phyloP scores from a whole-genome alignment of 371 early-diverging fungal species.

The Lichtheimia corymbifera region DNA sequence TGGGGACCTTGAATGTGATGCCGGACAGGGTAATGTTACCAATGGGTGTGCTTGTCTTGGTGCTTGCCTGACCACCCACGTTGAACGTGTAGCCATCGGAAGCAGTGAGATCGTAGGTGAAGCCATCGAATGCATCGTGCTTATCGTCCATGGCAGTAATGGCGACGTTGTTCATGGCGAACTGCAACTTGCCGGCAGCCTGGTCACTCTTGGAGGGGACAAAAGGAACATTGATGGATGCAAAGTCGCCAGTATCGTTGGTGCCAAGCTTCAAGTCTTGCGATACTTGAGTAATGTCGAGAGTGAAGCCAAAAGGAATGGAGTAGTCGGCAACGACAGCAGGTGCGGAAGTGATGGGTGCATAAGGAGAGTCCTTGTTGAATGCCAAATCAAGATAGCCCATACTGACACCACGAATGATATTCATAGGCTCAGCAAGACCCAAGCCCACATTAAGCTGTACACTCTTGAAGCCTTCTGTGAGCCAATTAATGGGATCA shows the following conservation, averaged over 20 bases:
- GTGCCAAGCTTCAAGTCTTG: slow-evolving; percentile 44
- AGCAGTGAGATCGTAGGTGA: slow-evolving; percentile 51
- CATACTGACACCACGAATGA: slow-evolving; percentile 50
- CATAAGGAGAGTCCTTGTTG: slow-evolving; percentile 39
- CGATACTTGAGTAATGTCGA: slow-evolving; percentile 49
- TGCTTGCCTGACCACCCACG: slow-evolving; percentile 51
- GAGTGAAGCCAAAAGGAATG: slow-evolving; percentile 55
- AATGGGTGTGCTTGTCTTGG: slow-evolving; percentile 59
- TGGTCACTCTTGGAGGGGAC: slow-evolving; percentile 45
- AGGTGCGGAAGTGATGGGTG: slow-evolving; percentile 43
- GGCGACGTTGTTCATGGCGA: slow-evolving; percentile 34
- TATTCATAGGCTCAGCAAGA: slow-evolving; percentile 35
- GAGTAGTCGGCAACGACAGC: slow-evolving; percentile 45
- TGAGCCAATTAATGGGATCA: slow-evolving; percentile 52
- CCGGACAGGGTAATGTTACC: slow-evolving; percentile 59
- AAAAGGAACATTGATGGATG: slow-evolving; percentile 37
- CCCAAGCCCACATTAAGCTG: slow-evolving; percentile 49
- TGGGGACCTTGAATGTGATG: slow-evolving; percentile 58
- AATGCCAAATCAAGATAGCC: slow-evolving; percentile 52
- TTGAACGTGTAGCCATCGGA: slow-evolving; percentile 44
- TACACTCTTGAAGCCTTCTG: slow-evolving; percentile 47
- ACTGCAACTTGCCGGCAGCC: slow-evolving; percentile 42
- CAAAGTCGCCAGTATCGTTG: slow-evolving; percentile 39
- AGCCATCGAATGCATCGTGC: slow-evolving; percentile 46
- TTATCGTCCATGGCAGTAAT: slow-evolving; percentile 41